Percentiles rank a stretch among this genome's conserved stretches.
These are phyloP conservation scores for Pezicula carpinea DNA, from an alignment of 2,329 filamentous ascomycete genomes.

Conservation along the genomic window DNA sequence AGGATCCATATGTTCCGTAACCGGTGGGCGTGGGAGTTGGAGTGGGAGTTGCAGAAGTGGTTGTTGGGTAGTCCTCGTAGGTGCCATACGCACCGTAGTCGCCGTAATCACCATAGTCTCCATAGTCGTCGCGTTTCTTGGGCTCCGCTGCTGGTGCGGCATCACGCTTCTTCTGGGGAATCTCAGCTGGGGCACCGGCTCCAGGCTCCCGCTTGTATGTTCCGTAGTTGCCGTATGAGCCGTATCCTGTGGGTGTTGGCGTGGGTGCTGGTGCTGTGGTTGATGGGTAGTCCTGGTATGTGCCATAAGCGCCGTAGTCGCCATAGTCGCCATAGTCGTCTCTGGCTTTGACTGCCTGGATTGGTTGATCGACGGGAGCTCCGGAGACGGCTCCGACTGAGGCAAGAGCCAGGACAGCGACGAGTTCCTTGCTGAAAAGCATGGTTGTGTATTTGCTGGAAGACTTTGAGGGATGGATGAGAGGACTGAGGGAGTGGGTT, in stretches of 20 bases:
- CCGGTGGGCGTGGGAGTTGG: conserved; percentile 1
- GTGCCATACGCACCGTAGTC: neutral
- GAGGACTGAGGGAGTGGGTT: conserved; percentile 1
- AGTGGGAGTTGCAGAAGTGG: neutral
- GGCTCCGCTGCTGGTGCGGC: neutral
- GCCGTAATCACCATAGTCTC: neutral
- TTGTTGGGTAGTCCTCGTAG: neutral
- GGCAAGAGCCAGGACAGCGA: conserved; percentile 13
- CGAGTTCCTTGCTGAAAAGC: conserved; percentile 3
- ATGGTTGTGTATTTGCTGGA: conserved; percentile 6
- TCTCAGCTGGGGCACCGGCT: neutral
- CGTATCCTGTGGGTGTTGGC: neutral
- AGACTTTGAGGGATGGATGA: neutral
- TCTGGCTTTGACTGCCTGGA: conserved; percentile 2
- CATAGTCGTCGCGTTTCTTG: conserved; percentile 1
- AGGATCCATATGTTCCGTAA: conserved; percentile 3
- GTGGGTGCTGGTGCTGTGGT: neutral
- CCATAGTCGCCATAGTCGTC: conserved; percentile 7
- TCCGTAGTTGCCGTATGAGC: conserved; percentile 4
- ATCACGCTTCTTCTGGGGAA: neutral
- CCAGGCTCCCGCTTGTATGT: conserved; percentile 5
- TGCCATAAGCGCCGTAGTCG: neutral
- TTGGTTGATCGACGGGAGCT: conserved; percentile 11
- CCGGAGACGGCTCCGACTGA: conserved; percentile 12
- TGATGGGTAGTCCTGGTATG: neutral